Evolutionary conservation across 2,329 filamentous ascomycete genomes (phyloP).

Genomic region (Stenocarpella maydis): DNA sequence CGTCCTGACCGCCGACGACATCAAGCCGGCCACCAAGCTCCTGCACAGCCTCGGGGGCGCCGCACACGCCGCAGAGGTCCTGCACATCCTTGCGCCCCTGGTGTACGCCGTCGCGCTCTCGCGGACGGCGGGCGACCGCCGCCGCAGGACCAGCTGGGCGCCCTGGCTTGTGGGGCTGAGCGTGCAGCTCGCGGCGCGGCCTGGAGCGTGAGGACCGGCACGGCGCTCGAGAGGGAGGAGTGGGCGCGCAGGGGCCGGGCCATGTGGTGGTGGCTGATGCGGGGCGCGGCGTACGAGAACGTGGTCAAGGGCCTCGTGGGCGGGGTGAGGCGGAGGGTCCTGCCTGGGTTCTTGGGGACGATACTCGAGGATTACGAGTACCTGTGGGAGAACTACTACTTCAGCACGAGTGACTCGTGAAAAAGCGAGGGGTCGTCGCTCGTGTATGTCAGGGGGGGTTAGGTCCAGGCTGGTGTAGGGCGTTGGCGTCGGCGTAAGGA

Average conservation of each 20-base stretch:
- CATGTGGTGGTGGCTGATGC: constrained; percentile 95
- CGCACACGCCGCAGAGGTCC: constrained; percentile 81
- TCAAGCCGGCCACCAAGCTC: constrained; percentile 88
- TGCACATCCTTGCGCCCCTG: constrained; percentile 90
- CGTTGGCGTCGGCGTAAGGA: too few species aligned
- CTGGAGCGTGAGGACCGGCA: constrained; percentile 74
- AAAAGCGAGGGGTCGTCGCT: neutral
- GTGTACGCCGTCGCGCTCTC: constrained; percentile 87
- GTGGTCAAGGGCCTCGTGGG: constrained; percentile 79
- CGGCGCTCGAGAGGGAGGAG: constrained; percentile 88
- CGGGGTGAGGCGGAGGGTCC: constrained; percentile 76
- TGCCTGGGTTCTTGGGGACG: constrained; percentile 79
- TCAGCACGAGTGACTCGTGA: constrained; percentile 63
- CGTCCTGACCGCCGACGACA: constrained; percentile 93
- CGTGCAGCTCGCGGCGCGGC: constrained; percentile 67
- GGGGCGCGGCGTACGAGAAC: constrained; percentile 96
- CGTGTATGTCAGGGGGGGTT: neutral
- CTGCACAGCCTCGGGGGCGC: constrained; percentile 82
- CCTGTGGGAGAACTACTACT: constrained; percentile 98
- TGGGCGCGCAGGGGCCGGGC: constrained; percentile 87
- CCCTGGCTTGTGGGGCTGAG: constrained; percentile 89
- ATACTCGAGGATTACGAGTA: constrained; percentile 97
- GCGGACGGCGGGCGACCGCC: constrained; percentile 59
- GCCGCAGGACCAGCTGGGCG: constrained; percentile 76
- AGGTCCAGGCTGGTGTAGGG: too few species aligned